Evolutionary conservation across 345 rosid genomes (phyloP), one percentile per base, ranked within the genome.

Genomic region (Balakata baccata): DNA sequence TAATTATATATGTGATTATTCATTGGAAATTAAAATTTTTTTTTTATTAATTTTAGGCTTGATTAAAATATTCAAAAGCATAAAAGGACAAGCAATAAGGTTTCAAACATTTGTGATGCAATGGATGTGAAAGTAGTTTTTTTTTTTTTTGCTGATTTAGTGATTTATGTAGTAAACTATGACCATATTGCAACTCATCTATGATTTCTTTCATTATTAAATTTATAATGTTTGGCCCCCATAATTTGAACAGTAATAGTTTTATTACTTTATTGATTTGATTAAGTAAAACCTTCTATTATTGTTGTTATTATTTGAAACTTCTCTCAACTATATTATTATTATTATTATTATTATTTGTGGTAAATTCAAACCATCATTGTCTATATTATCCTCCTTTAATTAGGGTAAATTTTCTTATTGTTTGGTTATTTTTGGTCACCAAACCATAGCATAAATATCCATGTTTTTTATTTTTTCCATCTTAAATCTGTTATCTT

Each of bases 111-210:
- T 56, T 6, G 59, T 74, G 66, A 47, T 39, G 54, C 41, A 25
- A 37, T 45, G 66, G 77, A 74, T n/a, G 69, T 67, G 77, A 66
- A n/a, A 74, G 59, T 66, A 41, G 65, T 66, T 74, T 49, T 66
- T 22, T 58, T n/a, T 66, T 41, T 56, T 52, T 41, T 29, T 71
- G 16, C 22, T 16, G 6, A 34, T 51, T 29, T 41, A 70, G n/a
- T 16, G 6, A 34, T 51, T 29, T 41, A 70, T 22, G 22, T 20
- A 14, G 6, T 1, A 45, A 18, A 13, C 37, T 46, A 45, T 45
- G 22, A 46, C 41, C 52, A 70, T 43, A 56, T 12, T 70, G 22
- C 37, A 17, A n/a, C 38, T 69, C 37, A 39, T 53, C 3, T 20
- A 23, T 25, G 1, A 41, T 57, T 11, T 51, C 22, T 12, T 16